phyloP scores from a whole-genome alignment of 108 stramenopile species.

The Aurantiochytrium sp. region DNA sequence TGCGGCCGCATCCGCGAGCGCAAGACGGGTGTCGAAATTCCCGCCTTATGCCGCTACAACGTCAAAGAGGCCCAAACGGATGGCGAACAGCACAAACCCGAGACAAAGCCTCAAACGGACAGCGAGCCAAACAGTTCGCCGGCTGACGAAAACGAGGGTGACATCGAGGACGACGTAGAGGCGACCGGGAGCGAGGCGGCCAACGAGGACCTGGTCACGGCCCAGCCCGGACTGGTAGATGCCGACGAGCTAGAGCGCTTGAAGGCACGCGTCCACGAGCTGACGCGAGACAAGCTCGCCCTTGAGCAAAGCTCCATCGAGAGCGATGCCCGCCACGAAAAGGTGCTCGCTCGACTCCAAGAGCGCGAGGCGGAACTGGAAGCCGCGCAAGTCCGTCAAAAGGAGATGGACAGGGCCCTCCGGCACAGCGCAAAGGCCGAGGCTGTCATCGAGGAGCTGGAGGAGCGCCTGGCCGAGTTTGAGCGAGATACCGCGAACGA shows the following conservation, averaged over 20 bases:
- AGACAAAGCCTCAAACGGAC: no score
- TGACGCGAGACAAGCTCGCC: not conserved
- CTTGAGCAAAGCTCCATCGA: not conserved
- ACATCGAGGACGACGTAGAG: no score
- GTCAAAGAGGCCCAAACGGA: no score
- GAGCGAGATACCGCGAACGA: not conserved
- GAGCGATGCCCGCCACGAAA: not conserved
- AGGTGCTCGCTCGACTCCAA: not conserved
- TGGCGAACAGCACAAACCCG: no score
- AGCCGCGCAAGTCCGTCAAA: not conserved
- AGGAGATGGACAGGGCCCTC: not conserved
- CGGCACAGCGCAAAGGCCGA: not conserved
- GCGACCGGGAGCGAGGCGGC: no score
- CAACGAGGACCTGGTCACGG: no score
- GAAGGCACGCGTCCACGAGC: not conserved
- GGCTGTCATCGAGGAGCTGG: not conserved
- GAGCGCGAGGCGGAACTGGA: not conserved
- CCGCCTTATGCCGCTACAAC: no score
- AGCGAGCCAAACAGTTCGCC: no score
- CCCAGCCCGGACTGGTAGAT: no score
- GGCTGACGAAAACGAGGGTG: no score
- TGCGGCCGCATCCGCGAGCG: no score
- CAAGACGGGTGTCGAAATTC: no score
- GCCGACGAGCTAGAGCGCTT: not conserved
- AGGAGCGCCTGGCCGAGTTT: not conserved